Percentiles rank a stretch among this genome's conserved stretches.
Conservation (phyloP, 176 grass and related monocot genomes). For the Zea luxurians region DNA sequence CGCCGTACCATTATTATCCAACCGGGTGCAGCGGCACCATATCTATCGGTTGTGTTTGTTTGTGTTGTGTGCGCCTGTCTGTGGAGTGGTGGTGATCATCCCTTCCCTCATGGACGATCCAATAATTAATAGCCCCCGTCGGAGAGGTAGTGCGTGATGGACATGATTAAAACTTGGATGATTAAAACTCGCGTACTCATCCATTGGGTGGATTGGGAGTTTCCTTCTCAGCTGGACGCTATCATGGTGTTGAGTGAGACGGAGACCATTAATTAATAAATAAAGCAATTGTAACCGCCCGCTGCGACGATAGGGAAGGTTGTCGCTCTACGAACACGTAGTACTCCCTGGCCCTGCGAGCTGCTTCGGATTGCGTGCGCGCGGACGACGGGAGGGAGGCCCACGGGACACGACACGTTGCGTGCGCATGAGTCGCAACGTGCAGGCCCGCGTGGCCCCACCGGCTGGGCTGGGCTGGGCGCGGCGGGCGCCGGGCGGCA, state of each 20-base stretch:
- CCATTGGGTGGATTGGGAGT: neutral
- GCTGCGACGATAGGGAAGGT: no score
- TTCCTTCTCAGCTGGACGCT: neutral
- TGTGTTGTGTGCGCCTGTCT: neutral
- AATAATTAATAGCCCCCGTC: neutral
- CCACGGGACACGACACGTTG: neutral
- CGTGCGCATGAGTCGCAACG: neutral
- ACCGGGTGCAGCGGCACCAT: neutral
- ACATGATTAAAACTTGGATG: constrained; percentile 19
- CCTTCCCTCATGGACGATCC: neutral
- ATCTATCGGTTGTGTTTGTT: neutral
- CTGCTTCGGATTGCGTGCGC: no score
- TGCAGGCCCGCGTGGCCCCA: neutral
- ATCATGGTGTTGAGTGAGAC: neutral
- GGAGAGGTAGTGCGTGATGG: neutral
- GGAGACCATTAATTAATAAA: neutral
- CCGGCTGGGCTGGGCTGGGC: neutral
- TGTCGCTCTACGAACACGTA: no score
- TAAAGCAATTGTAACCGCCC: no score
- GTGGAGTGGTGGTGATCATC: no score
- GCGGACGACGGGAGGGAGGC: no score
- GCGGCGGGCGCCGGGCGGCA: neutral
- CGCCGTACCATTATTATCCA: no score
- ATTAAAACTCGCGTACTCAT: neutral
- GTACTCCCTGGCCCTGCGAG: no score